These are phyloP conservation scores for Ophiognomonia clavigignenti-juglandacearum DNA, from an alignment of 2,329 filamentous ascomycete species.

Conservation along the genomic window DNA sequence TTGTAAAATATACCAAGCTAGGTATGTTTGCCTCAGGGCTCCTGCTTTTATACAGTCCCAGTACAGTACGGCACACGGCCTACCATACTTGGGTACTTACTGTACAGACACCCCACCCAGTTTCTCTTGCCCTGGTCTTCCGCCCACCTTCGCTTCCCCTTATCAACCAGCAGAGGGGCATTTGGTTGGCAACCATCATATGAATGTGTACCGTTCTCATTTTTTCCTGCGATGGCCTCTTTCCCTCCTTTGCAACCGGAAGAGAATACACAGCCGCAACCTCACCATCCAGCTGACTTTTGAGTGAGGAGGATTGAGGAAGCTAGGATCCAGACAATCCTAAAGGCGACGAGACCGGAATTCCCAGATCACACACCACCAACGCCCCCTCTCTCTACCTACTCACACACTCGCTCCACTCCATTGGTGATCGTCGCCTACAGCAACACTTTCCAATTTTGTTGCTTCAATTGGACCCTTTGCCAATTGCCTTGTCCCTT, in stretches of 20 bases:
- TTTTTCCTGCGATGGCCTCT: slow-evolving; percentile 14
- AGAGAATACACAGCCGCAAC: too few relatives aligned
- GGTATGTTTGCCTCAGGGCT: too few relatives aligned
- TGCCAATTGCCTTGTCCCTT: background rate
- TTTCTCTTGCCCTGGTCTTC: background rate
- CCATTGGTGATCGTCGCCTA: background rate
- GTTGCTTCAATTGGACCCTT: background rate
- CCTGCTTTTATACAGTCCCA: too few relatives aligned
- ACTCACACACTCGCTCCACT: too few relatives aligned
- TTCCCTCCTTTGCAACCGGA: background rate
- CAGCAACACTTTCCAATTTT: background rate
- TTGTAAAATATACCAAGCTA: too few relatives aligned
- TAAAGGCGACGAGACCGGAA: too few relatives aligned
- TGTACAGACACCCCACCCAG: background rate
- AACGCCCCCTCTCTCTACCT: too few relatives aligned
- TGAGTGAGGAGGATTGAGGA: background rate
- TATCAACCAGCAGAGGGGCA: background rate
- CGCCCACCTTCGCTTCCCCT: background rate
- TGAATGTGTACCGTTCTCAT: background rate
- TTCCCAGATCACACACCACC: too few relatives aligned
- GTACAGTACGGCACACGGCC: too few relatives aligned
- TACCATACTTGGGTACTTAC: too few relatives aligned
- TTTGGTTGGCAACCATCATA: background rate
- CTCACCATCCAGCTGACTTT: too few relatives aligned
- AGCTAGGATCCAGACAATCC: background rate